Base-by-base conservation (phyloP, 331 rosid species). In the Ulmus americana region DNA sequence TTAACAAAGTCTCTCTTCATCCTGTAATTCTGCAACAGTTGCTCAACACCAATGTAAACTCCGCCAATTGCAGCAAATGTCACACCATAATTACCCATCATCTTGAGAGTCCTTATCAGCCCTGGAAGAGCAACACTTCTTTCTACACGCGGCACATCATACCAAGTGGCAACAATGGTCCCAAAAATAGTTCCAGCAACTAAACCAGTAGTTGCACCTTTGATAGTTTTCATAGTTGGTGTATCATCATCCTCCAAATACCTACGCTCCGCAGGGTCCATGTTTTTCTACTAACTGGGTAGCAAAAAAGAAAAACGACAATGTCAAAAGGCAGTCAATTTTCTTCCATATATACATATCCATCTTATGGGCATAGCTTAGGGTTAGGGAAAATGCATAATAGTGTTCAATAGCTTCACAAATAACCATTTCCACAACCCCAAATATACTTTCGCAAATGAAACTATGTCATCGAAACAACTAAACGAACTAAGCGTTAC, bases 51-150 rank as follows among this genome's bases (percentile, higher is more conserved):
- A 41, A 89, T 84, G 88, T 82, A 94, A 61, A 89, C 95, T 65
- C 98, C 97, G 65, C 97, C 95, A 28, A 94, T 94, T 41, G 98
- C 98, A 72, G 98, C 98, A 87, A 87, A 89, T 20, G 97, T 89
- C 52, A 81, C 9, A 59, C 95, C 98, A 61, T 87, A 58, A 76
- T 74, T 85, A 3, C 97, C 97, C 98, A 89, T 94, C 97, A 89
- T 82, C 86, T 74, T 92, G 52, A 89, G 79, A 74, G 95, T 92
- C 79, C 98, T 83, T 15, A 94, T 2, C 46, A 92, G 83, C 69
- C 98, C 98, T 0, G 98, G 98, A 64, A 92, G 95, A 43, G 98
- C 98, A 50, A 92, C 95, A 69, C 15, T 89, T 77, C 91, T 83
- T 86, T 92, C 98, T n/a, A 94, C 97, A 70, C 98, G 97, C 69